Evolutionary conservation across 23 red algal species (phyloP), one percentile per base, ranked within the genome.

Genomic region (Agarophyton chilense): DNA sequence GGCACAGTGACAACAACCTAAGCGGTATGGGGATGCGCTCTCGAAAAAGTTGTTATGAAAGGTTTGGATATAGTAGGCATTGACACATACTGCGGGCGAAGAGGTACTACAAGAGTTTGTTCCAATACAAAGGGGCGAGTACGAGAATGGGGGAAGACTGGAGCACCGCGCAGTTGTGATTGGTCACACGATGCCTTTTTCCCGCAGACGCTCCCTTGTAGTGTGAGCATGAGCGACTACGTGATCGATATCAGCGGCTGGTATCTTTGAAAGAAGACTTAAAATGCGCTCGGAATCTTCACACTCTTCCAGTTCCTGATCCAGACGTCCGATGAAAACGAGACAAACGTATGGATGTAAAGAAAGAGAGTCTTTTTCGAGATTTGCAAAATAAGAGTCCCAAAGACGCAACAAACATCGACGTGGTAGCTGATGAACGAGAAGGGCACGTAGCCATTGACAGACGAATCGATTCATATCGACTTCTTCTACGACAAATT

Each of bases 261-360:
- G 96, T 36, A 98, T 56, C 43, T 92, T 86, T 64, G 41, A 36
- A 35, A 98, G 84, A 58, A 89, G 54, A 29, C 78, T 55, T 25
- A 87, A 24, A 67, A 98, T 91, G 49, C 72, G 85, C 52, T 98
- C 96, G 16, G 86, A 53, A 52, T 90, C 96, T n/a, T 98, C 96
- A 77, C 93, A 78, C 52, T 98, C 96, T 38, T 74, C 46, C 38
- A 98, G 72, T 76, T 98, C 86, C 34, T 90, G 86, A 76, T 98
- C 86, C 26, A 98, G 58, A 82, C 78, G 77, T 55, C 94, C 87
- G 10, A 98, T 64, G 56, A 94, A 82, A 19, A 93, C 96, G 31
- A 98, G 79, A 83, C 96, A 98, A 21, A 98, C 96, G 75, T 73
- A 98, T 32, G 92, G 81, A 71, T 98, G 96, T 52, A 94, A 83